These are phyloP conservation scores for Metschnikowia drakensbergensis DNA, from an alignment of 805 yeast genomes.

Conservation along the genomic window DNA sequence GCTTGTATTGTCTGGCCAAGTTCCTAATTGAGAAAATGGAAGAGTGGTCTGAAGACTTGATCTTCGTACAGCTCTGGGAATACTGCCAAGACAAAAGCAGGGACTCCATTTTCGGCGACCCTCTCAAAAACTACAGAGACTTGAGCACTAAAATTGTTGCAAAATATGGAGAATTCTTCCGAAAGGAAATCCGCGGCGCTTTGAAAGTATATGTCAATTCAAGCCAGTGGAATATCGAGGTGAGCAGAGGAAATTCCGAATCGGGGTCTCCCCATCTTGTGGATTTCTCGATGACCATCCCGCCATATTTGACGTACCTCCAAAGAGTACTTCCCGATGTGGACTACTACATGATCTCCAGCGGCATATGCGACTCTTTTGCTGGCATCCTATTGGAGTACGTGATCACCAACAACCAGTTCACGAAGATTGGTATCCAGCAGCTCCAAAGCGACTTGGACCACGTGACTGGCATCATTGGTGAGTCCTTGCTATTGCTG, in stretches of 20 bases:
- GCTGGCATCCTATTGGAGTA: slow-evolving; percentile 33
- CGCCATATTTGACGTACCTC: slow-evolving; percentile 25
- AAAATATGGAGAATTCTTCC: slow-evolving; percentile 30
- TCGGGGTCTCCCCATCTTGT: slow-evolving; percentile 21
- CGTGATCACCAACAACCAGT: slow-evolving; percentile 37
- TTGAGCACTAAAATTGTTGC: slow-evolving; percentile 19
- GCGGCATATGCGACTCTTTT: slow-evolving; percentile 25
- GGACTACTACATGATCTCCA: slow-evolving; percentile 31
- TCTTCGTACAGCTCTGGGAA: slow-evolving; percentile 40
- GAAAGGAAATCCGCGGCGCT: slow-evolving; percentile 27
- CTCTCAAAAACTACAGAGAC: slow-evolving; percentile 22
- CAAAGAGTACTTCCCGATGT: slow-evolving; percentile 22
- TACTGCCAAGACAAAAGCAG: slow-evolving; percentile 23
- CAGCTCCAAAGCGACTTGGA: slow-evolving; percentile 33
- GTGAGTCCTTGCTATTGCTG: slow-evolving; percentile 19
- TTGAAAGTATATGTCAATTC: slow-evolving; percentile 37
- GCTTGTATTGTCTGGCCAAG: slow-evolving; percentile 33
- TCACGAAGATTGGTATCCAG: slow-evolving; percentile 28
- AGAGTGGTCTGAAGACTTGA: slow-evolving; percentile 37
- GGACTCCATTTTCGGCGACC: slow-evolving; percentile 29
- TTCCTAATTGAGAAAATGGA: slow-evolving; percentile 29
- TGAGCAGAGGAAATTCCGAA: slow-evolving; percentile 13
- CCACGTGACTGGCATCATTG: slow-evolving; percentile 18
- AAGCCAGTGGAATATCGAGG: slow-evolving; percentile 30
- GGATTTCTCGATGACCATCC: slow-evolving; percentile 22